These are phyloP conservation scores for Daedalea quercina DNA, from an alignment of 768 basidiomycete species.

Conservation along the genomic window DNA sequence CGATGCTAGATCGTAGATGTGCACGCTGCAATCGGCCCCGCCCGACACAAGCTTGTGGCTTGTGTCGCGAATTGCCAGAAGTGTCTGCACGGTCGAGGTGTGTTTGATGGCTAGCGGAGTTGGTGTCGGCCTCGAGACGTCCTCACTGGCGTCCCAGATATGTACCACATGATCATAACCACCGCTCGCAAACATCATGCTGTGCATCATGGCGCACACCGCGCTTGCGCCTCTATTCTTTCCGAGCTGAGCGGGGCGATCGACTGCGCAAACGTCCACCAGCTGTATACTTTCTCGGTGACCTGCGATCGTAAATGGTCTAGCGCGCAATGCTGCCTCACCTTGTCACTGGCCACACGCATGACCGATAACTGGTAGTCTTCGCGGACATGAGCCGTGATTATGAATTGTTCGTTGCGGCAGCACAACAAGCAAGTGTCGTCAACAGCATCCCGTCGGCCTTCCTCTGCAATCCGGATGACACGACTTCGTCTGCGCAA, in stretches of 20 bases:
- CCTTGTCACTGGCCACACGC: background rate
- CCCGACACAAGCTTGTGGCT: conserved; percentile 41
- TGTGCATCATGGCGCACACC: conserved; percentile 33
- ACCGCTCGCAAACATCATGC: conserved; percentile 39
- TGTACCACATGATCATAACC: conserved; percentile 44
- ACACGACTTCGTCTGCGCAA: background rate
- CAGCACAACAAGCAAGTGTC: conserved; percentile 34
- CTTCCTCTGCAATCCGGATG: conserved; percentile 15
- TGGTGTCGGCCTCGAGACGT: conserved; percentile 25
- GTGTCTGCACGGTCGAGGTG: conserved; percentile 34
- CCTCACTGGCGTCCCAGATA: conserved; percentile 32
- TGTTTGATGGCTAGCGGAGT: conserved; percentile 35
- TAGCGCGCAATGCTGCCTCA: background rate
- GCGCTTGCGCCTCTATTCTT: conserved; percentile 38
- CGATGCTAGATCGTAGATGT: conserved; percentile 40
- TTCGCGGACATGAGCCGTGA: conserved; percentile 36
- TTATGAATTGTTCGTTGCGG: conserved; percentile 19
- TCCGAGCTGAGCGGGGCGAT: conserved; percentile 7
- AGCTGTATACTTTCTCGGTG: background rate
- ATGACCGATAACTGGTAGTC: conserved; percentile 12
- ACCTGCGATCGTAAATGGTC: background rate
- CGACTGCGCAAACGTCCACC: conserved; percentile 1
- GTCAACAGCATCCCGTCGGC: conserved; percentile 25
- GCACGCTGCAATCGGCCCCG: conserved; percentile 41
- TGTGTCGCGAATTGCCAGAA: conserved; percentile 36